Evolutionary conservation across 148 eudicot genomes (phyloP).

Genomic region (Vaccinium darrowii): DNA sequence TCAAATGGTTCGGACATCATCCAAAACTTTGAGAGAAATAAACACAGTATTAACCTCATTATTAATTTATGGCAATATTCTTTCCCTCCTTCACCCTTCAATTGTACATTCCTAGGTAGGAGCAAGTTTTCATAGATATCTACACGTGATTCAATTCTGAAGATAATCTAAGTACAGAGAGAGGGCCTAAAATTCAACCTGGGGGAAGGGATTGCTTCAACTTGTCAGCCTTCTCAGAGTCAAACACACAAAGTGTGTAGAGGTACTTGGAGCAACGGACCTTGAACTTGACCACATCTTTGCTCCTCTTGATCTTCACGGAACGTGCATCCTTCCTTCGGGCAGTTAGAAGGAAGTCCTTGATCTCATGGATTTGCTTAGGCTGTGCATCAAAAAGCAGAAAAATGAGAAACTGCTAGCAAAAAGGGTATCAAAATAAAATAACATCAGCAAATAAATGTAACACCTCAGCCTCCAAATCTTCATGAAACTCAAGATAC

Average conservation of each 20-base stretch:
- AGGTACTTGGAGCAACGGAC: constrained; percentile 9
- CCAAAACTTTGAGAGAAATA: not conserved
- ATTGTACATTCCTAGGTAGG: not conserved
- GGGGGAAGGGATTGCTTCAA: constrained; percentile 9
- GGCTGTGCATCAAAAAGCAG: not conserved
- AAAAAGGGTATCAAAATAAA: not conserved
- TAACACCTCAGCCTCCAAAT: not conserved
- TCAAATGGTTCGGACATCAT: not conserved
- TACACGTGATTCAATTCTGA: not conserved
- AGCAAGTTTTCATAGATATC: not conserved
- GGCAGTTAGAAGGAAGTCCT: constrained; percentile 8
- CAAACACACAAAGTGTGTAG: constrained; percentile 1
- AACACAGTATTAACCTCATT: not conserved
- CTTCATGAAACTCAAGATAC: not conserved
- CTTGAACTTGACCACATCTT: constrained; percentile 5
- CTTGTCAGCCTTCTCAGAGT: not conserved
- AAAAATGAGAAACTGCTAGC: not conserved
- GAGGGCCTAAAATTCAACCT: not conserved
- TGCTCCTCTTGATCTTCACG: constrained; percentile 2
- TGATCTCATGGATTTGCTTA: constrained; percentile 6
- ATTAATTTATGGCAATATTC: not conserved
- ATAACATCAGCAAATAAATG: not conserved
- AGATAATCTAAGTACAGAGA: not conserved
- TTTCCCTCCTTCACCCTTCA: not conserved
- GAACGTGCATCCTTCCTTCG: constrained; percentile 8